Percentiles rank a stretch among this genome's conserved stretches.
Evolutionary conservation across 805 yeast species (phyloP).

Genomic region (Sugiyamaella americana): DNA sequence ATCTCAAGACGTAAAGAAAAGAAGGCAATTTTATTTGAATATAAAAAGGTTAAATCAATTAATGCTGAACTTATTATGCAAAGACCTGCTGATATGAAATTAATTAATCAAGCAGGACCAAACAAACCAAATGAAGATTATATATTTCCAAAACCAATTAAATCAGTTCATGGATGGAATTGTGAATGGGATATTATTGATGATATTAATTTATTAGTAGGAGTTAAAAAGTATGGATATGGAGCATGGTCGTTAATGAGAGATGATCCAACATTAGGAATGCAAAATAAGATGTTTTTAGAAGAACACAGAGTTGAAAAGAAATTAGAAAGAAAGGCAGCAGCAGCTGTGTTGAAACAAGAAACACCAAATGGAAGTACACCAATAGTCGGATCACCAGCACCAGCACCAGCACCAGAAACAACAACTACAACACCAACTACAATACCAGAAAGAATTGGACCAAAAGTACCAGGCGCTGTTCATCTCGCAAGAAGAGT

Average conservation of each 20-base stretch:
- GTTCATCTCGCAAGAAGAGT: constrained; percentile 89
- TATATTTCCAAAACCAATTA: constrained; percentile 56
- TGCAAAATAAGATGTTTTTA: constrained; percentile 78
- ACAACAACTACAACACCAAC: neutral
- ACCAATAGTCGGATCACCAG: constrained; percentile 32
- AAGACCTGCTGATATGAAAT: constrained; percentile 78
- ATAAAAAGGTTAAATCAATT: constrained; percentile 76
- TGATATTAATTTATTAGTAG: constrained; percentile 81
- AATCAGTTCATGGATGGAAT: constrained; percentile 85
- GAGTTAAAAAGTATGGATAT: constrained; percentile 88
- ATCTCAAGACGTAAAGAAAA: constrained; percentile 55
- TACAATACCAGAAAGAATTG: constrained; percentile 26
- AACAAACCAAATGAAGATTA: constrained; percentile 44
- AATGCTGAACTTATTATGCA: constrained; percentile 83
- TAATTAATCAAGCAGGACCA: constrained; percentile 21
- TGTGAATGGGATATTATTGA: constrained; percentile 79
- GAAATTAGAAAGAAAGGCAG: constrained; percentile 31
- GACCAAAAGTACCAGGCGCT: constrained; percentile 79
- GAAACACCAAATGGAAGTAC: constrained; percentile 11
- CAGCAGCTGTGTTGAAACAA: constrained; percentile 5
- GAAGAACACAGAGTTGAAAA: constrained; percentile 39
- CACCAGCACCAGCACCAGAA: neutral
- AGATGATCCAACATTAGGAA: constrained; percentile 87
- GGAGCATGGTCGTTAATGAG: constrained; percentile 93
- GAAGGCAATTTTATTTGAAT: constrained; percentile 84